Conservation (phyloP, 495 filamentous ascomycete species). For the Penicillium crystallinum region DNA sequence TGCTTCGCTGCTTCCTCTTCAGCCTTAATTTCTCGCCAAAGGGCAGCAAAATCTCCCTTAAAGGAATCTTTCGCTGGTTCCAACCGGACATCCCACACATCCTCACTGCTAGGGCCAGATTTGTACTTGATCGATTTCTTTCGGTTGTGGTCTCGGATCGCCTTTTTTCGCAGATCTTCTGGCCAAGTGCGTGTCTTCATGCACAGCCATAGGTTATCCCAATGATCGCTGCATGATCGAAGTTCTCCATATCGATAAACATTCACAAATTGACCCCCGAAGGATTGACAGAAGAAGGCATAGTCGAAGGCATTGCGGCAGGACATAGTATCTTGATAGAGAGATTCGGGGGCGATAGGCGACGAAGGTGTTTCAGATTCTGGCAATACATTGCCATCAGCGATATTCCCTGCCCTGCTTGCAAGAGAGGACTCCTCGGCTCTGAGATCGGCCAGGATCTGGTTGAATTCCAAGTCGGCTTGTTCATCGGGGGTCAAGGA, state of each 20-base stretch:
- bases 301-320: slow-evolving; percentile 87
- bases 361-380: slow-evolving; percentile 19
- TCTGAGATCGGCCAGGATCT: slow-evolving; percentile 51
- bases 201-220: slow-evolving; percentile 92
- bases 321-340: slow-evolving; percentile 76
- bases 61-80: slow-evolving; percentile 47
- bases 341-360: slow-evolving; percentile 53
- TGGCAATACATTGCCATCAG: slow-evolving; percentile 9
- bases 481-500: slow-evolving; percentile 51
- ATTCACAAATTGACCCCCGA: slow-evolving; percentile 80
- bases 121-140: slow-evolving; percentile 70
- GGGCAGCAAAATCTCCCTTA: slow-evolving; percentile 55
- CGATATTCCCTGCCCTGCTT: slow-evolving; percentile 12
- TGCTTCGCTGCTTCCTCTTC: slow-evolving; percentile 31
- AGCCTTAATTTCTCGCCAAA: slow-evolving; percentile 47
- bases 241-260: slow-evolving; percentile 81
- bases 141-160: slow-evolving; percentile 65
- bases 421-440: slow-evolving; percentile 26
- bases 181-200: slow-evolving; percentile 63
- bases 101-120: slow-evolving; percentile 75
- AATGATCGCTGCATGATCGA: slow-evolving; percentile 69
- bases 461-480: slow-evolving; percentile 57
- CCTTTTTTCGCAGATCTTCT: slow-evolving; percentile 46
- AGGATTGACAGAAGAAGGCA: slow-evolving; percentile 91
- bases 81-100: slow-evolving; percentile 76